These are phyloP conservation scores for Artemisia tridentata DNA, from an alignment of 129 eudicot genomes.

Conservation along the genomic window DNA sequence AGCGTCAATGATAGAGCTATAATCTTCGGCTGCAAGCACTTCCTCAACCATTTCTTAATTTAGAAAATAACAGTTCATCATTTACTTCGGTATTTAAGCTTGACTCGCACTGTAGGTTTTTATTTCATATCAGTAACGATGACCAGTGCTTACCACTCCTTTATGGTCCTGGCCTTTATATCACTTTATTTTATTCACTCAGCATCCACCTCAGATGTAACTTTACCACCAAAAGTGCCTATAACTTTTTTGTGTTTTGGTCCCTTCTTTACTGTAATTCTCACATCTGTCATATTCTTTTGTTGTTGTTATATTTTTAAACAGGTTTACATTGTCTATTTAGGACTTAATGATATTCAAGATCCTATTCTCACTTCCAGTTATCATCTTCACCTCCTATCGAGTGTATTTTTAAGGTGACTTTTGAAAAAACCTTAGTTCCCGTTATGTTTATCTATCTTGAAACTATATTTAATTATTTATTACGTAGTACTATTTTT, in stretches of 20 bases:
- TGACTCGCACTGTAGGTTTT: conserved; percentile 18
- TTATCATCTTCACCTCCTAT: conserved; percentile 54
- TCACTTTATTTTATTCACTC: conserved; percentile 46
- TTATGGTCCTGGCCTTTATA: conserved; percentile 46
- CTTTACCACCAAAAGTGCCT: conserved; percentile 23
- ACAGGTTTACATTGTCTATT: conserved; percentile 77
- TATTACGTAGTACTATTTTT: not conserved
- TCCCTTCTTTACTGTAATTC: conserved; percentile 27
- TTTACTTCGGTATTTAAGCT: conserved; percentile 43
- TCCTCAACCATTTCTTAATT: conserved; percentile 1
- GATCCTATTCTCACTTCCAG: conserved; percentile 58
- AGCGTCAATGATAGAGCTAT: not conserved
- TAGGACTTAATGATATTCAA: conserved; percentile 48
- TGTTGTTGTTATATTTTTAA: conserved; percentile 18
- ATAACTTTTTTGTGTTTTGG: conserved; percentile 22
- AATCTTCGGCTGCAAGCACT: not conserved
- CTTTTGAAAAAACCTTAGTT: not conserved
- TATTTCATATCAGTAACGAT: conserved; percentile 31
- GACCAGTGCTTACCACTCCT: conserved; percentile 38
- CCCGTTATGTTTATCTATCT: not conserved
- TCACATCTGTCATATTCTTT: conserved; percentile 31
- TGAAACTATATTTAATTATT: not conserved
- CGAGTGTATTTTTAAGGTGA: conserved; percentile 56
- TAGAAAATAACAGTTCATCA: conserved; percentile 20
- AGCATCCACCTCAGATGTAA: conserved; percentile 52